phyloP scores from a whole-genome alignment of 2,329 filamentous ascomycete species.

The Penicillium verrucosum region DNA sequence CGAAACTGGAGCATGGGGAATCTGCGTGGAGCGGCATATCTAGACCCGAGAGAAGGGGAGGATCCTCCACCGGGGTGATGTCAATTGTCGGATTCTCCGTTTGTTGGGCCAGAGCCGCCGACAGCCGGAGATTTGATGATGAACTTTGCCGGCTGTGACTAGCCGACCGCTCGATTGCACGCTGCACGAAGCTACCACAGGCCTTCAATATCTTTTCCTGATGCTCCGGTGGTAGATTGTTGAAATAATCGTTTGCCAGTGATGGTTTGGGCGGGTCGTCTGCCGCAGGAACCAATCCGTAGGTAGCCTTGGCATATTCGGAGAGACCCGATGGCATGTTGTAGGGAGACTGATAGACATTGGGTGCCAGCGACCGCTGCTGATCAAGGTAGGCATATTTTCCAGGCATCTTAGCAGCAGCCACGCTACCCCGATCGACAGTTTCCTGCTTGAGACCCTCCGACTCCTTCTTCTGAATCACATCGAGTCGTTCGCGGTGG shows the following conservation, averaged over 20 bases:
- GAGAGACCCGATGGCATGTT: conserved; percentile 44
- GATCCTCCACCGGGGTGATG: conserved; percentile 41
- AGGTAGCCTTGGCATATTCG: conserved; percentile 41
- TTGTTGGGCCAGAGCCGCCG: conserved; percentile 40
- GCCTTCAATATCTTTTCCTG: conserved; percentile 45
- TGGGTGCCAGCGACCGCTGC: conserved; percentile 36
- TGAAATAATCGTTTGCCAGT: conserved; percentile 43
- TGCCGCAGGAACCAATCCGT: conserved; percentile 34
- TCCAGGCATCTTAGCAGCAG: conserved; percentile 34
- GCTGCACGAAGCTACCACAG: conserved; percentile 42
- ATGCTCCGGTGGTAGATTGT: conserved; percentile 37
- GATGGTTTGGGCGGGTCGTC: conserved; percentile 39
- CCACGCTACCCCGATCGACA: conserved; percentile 30
- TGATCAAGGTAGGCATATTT: conserved; percentile 42
- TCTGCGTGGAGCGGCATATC: conserved; percentile 42
- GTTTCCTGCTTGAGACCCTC: conserved; percentile 34
- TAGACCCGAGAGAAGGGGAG: conserved; percentile 34
- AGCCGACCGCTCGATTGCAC: conserved; percentile 37
- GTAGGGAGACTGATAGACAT: conserved; percentile 45
- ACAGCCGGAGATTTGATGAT: conserved; percentile 38
- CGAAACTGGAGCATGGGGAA: conserved; percentile 44
- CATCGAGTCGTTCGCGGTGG: conserved; percentile 39
- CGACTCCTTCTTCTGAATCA: conserved; percentile 39
- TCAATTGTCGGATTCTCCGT: conserved; percentile 43
- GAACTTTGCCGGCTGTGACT: conserved; percentile 38